A percentile compares a stretch with the other conserved stretches of the same genome.
These are phyloP conservation scores for Verticillium tricorpus DNA, from an alignment of 2,329 filamentous ascomycete genomes.

Conservation along the genomic window DNA sequence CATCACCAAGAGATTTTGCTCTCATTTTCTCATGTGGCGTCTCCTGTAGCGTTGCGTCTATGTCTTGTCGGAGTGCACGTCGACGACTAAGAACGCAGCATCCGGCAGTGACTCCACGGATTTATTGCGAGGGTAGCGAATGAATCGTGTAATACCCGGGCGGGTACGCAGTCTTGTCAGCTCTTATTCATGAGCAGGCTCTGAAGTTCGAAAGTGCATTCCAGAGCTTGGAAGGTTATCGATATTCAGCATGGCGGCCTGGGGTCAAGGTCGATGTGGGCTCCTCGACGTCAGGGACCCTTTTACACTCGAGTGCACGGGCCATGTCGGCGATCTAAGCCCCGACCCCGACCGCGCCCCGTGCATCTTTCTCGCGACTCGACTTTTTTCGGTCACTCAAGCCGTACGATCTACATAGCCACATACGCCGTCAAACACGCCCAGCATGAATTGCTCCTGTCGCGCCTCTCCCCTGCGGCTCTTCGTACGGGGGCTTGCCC, in stretches of 20 bases:
- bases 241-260: not conserved
- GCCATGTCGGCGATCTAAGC: not conserved
- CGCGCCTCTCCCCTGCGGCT: constrained; percentile 38
- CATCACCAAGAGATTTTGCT: not conserved
- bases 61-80: too few relatives aligned
- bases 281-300: not conserved
- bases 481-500: constrained; percentile 42
- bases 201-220: too few relatives aligned
- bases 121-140: too few relatives aligned
- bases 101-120: too few relatives aligned
- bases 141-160: too few relatives aligned
- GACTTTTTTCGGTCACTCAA: not conserved
- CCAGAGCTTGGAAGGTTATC: too few relatives aligned
- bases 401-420: not conserved
- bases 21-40: too few relatives aligned
- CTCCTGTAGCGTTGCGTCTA: too few relatives aligned
- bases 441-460: constrained; percentile 44
- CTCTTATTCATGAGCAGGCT: too few relatives aligned
- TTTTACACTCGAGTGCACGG: not conserved
- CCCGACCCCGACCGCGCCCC: not conserved
- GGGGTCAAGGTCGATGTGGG: not conserved
- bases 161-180: too few relatives aligned
- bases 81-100: too few relatives aligned
- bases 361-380: not conserved
- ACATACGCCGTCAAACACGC: not conserved